Base-by-base conservation (phyloP, 345 rosid species). In the Bruguiera sexangula region DNA sequence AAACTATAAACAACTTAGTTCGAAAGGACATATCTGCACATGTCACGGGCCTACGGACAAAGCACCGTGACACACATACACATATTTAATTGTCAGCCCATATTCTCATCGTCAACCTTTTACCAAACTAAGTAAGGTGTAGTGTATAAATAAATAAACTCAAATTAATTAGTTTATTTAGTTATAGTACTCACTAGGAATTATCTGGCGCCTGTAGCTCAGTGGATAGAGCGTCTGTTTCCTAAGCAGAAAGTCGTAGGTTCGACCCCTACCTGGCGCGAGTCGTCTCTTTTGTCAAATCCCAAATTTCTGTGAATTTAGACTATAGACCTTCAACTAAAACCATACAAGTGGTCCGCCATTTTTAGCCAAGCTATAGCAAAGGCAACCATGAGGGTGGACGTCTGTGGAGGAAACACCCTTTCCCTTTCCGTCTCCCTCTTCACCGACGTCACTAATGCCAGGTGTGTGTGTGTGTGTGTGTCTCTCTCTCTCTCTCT, bases 221-320 rank as follows among this genome's bases (percentile, higher is more conserved):
- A 88, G 95, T 94, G 96, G 93, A 91, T 89, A 89, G 96, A 88
- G 93, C 89, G 97, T 87, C 93, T 88, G 96, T 89, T 89, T 94
- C 93, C 92, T 89, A 91, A 89, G 96, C 96, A 85, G 96, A 91
- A 91, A 82, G 97, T 74, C 93, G 82, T 87, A 87, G 94, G 91
- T 88, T 91, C 91, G 88, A 86, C 82, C 91, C 89, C 90, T 84
- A 83, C 83, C 94, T 84, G 74, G 58, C 74, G 75, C 58, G 60
- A 22, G 6, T 5, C 5, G 0, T 3, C 0, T 27, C 29, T 1
- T 27, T 27, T 27, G 29, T 27, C 29, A 1, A 1, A 27, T 1
- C 27, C 6, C 15, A 2, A 55, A 5, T 55, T 22, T 56, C 16
- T 24, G 60, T 1, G 5, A 8, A 10, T 4, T 6, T 11, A 21